These are phyloP conservation scores for Starmerella floricola DNA, from an alignment of 805 yeast genomes.

Conservation along the genomic window DNA sequence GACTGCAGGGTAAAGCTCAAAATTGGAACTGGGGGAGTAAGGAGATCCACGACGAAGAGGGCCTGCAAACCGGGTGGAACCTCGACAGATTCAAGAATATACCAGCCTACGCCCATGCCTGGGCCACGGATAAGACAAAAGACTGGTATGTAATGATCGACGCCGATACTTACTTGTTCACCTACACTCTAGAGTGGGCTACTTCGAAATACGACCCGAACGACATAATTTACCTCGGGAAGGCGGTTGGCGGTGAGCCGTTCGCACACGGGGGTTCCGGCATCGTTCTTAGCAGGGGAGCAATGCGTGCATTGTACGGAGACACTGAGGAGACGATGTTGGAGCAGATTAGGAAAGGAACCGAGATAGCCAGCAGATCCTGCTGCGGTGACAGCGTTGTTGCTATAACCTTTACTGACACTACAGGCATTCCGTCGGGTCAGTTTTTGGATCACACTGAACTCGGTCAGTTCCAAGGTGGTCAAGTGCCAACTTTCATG, in stretches of 20 bases:
- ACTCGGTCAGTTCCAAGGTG: conserved; percentile 27
- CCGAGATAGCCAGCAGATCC: conserved; percentile 15
- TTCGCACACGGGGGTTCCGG: conserved; percentile 34
- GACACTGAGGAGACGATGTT: conserved; percentile 5
- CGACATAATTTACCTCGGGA: conserved; percentile 28
- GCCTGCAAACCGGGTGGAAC: conserved; percentile 26
- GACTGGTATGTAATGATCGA: conserved; percentile 32
- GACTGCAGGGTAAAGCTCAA: conserved; percentile 21
- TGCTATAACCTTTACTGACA: conserved; percentile 22
- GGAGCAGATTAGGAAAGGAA: conserved; percentile 17
- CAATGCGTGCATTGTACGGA: conserved; percentile 25
- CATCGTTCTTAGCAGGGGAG: conserved; percentile 27
- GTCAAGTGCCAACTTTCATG: conserved; percentile 19
- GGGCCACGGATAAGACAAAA: conserved; percentile 18
- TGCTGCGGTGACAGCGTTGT: conserved; percentile 32
- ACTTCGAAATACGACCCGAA: conserved; percentile 23
- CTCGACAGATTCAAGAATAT: conserved; percentile 31
- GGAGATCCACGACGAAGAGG: conserved; percentile 4
- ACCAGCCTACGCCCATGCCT: conserved; percentile 32
- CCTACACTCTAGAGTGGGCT: conserved; percentile 24
- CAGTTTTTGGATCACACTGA: conserved; percentile 15
- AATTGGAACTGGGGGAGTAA: conserved; percentile 21
- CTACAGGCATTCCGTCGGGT: conserved; percentile 12
- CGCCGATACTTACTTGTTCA: conserved; percentile 29
- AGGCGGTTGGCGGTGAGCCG: conserved; percentile 17